Percentiles rank a stretch among this genome's conserved stretches.
Conservation (phyloP, 441 rosid genomes). For the Corymbia citriodora region DNA sequence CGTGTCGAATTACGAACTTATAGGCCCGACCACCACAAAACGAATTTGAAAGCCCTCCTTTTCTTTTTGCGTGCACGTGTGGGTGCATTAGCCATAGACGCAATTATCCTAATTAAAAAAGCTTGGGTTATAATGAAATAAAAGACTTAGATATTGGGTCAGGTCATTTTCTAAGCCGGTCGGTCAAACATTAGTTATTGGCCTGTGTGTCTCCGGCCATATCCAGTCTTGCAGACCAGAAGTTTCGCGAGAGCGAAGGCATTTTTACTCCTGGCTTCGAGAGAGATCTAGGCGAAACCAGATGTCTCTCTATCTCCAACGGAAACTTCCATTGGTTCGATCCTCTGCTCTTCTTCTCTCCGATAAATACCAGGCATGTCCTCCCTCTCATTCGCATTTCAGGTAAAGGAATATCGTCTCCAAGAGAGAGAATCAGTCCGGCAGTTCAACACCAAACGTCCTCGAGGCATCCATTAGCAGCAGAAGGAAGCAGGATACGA, state of each 20-base stretch:
- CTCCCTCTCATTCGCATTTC: fast-evolving
- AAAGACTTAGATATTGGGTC: no score
- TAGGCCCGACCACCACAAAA: not conserved
- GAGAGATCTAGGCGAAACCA: no score
- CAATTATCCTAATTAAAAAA: no score
- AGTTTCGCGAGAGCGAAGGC: not conserved
- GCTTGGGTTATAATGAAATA: not conserved
- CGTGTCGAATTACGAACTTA: not conserved
- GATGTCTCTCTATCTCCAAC: no score
- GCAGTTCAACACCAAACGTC: fast-evolving
- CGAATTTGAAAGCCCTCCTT: not conserved
- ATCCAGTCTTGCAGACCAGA: no score
- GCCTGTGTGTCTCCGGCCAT: no score
- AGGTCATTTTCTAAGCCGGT: not conserved
- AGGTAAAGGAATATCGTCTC: fast-evolving
- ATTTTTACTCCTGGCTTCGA: not conserved
- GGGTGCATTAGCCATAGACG: no score
- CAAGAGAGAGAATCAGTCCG: fast-evolving
- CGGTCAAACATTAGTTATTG: not conserved
- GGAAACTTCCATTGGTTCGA: not conserved
- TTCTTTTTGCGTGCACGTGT: no score
- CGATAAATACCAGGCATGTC: not conserved
- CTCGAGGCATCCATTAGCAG: not conserved
- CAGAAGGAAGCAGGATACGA: not conserved
- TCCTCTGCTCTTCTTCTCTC: not conserved